phyloP scores from a whole-genome alignment of 2,329 filamentous ascomycete genomes.

The Alternaria viburni region DNA sequence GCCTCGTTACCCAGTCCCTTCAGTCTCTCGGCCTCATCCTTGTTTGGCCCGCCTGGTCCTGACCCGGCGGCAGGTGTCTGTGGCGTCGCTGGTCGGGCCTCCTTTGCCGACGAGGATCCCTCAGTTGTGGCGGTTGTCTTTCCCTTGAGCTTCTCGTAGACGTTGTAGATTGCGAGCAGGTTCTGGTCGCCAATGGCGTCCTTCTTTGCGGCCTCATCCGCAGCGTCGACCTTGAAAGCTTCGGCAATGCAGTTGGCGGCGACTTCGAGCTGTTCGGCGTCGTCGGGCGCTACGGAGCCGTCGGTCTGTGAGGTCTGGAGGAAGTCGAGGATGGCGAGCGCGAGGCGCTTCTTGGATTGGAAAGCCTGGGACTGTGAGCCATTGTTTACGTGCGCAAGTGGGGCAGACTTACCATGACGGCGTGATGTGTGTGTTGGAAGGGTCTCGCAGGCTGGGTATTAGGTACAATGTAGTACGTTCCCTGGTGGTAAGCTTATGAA shows the following conservation, averaged over 20 bases:
- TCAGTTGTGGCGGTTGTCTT: constrained; percentile 60
- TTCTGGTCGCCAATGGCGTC: constrained; percentile 85
- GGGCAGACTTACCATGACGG: constrained; percentile 39
- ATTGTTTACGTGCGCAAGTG: constrained; percentile 13
- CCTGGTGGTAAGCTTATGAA: neutral
- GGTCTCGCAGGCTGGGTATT: constrained; percentile 2
- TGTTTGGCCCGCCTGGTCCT: constrained; percentile 59
- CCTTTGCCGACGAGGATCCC: constrained; percentile 49
- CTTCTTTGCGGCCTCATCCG: constrained; percentile 72
- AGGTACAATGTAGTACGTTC: neutral
- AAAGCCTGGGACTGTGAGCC: constrained; percentile 43
- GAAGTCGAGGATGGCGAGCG: constrained; percentile 97
- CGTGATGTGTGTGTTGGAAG: constrained; percentile 13
- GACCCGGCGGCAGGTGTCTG: constrained; percentile 41
- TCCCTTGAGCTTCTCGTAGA: constrained; percentile 92
- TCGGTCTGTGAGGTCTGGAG: constrained; percentile 83
- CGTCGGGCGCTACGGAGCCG: constrained; percentile 85
- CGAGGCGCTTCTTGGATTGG: constrained; percentile 79
- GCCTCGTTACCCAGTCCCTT: constrained; percentile 93
- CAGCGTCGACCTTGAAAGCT: constrained; percentile 92
- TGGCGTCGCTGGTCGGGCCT: constrained; percentile 51
- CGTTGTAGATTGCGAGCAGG: constrained; percentile 88
- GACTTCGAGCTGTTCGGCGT: constrained; percentile 92
- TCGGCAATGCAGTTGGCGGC: constrained; percentile 94
- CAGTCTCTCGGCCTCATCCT: constrained; percentile 82